A percentile compares a stretch with the other conserved stretches of the same genome.
Conservation (phyloP, 768 basidiomycete genomes). For the Collybiopsis confluens region DNA sequence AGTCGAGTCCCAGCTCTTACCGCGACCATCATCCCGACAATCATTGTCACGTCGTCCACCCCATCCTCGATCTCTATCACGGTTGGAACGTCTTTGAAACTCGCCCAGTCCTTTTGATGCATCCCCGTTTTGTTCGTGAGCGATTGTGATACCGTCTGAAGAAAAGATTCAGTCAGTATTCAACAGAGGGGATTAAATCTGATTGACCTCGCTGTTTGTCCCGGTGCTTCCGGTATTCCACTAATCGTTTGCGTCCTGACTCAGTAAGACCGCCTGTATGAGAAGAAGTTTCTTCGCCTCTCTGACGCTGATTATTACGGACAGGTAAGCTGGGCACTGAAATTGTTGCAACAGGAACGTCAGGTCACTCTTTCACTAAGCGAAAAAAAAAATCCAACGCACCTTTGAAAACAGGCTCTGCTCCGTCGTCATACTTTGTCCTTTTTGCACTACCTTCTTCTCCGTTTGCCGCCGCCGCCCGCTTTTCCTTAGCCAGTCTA, state of each 20-base stretch:
- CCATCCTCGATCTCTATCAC: slow-evolving; percentile 55
- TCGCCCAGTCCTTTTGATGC: slow-evolving; percentile 82
- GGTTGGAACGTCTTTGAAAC: slow-evolving; percentile 89
- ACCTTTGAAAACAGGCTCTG: slow-evolving; percentile 88
- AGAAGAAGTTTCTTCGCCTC: slow-evolving; percentile 90
- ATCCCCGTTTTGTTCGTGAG: slow-evolving; percentile 50
- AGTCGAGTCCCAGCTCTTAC: slow-evolving; percentile 53
- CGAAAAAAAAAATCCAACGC: background rate
- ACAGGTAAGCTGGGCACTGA: slow-evolving; percentile 78
- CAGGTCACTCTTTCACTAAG: background rate
- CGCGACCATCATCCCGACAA: slow-evolving; percentile 12
- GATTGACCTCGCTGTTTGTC: slow-evolving; percentile 65
- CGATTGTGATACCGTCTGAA: slow-evolving; percentile 68
- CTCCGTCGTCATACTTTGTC: slow-evolving; percentile 49
- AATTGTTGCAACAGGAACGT: background rate
- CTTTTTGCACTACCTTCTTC: slow-evolving; percentile 59
- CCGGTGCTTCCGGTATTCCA: slow-evolving; percentile 68
- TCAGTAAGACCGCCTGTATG: slow-evolving; percentile 88
- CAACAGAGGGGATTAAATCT: background rate
- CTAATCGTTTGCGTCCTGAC: slow-evolving; percentile 61
- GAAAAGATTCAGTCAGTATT: slow-evolving; percentile 5
- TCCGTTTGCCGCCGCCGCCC: slow-evolving; percentile 56
- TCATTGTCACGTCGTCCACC: slow-evolving; percentile 35
- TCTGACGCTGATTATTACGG: slow-evolving; percentile 57
- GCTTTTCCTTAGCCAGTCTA: slow-evolving; percentile 83